Percentiles rank a stretch among this genome's conserved stretches.
phyloP scores from a whole-genome alignment of 1,284 basidiomycete species.

The Ustanciosporium gigantosporum region DNA sequence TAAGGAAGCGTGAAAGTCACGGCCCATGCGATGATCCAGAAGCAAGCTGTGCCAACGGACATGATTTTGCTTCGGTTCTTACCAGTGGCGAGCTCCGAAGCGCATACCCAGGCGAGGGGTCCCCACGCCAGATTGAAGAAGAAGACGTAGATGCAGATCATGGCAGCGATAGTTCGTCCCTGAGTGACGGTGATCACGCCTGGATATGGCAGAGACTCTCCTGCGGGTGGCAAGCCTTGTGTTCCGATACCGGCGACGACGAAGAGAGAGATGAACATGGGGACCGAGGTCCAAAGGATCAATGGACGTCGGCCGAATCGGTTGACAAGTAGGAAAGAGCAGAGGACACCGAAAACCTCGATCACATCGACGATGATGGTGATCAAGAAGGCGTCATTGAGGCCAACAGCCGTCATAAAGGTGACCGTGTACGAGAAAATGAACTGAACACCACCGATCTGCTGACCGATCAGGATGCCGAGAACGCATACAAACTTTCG shows the following conservation, averaged over 20 bases:
- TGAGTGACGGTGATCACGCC: conserved; percentile 37
- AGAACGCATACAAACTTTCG: conserved; percentile 62
- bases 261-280: conserved; percentile 63
- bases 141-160: conserved; percentile 64
- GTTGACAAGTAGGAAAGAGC: conserved; percentile 63
- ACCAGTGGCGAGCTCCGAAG: conserved; percentile 62
- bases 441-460: conserved; percentile 60
- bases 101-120: conserved; percentile 62
- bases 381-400: conserved; percentile 62
- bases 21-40: conserved; percentile 64
- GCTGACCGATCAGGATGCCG: conserved; percentile 62
- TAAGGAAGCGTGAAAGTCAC: conserved; percentile 60
- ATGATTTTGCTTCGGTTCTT: conserved; percentile 64
- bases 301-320: conserved; percentile 63
- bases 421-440: conserved; percentile 62
- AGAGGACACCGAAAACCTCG: conserved; percentile 62
- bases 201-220: conserved; percentile 32
- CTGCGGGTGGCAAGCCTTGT: conserved; percentile 38
- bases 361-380: conserved; percentile 60
- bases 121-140: conserved; percentile 64
- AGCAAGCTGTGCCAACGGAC: conserved; percentile 63
- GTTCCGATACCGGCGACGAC: conserved; percentile 62
- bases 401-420: conserved; percentile 48
- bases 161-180: conserved; percentile 62
- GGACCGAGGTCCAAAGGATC: conserved; percentile 62